Evolutionary conservation across 2,329 filamentous ascomycete genomes (phyloP).

Genomic region (Apiospora sp.): DNA sequence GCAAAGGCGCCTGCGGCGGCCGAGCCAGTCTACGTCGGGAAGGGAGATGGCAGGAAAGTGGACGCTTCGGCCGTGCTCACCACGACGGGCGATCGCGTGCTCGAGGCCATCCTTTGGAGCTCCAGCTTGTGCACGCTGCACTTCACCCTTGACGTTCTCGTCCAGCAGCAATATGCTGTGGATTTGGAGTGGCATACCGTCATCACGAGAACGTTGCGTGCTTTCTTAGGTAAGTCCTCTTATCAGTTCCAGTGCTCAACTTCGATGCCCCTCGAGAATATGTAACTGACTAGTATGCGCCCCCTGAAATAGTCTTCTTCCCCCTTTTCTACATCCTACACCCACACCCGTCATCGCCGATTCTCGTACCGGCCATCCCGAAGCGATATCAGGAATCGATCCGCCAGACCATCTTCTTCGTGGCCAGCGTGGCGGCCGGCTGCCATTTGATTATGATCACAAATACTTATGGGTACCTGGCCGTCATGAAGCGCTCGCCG

Average conservation of each 20-base stretch:
- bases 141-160: conserved; percentile 80
- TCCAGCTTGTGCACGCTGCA: conserved; percentile 75
- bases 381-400: conserved; percentile 53
- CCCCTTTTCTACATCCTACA: conserved; percentile 66
- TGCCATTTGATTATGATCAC: conserved; percentile 84
- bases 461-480: conserved; percentile 82
- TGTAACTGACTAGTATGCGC: conserved; percentile 23
- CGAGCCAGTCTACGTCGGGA: conserved; percentile 46
- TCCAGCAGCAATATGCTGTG: conserved; percentile 80
- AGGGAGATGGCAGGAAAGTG: conserved; percentile 44
- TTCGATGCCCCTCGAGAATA: background rate
- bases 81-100: conserved; percentile 57
- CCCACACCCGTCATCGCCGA: conserved; percentile 57
- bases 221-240: conserved; percentile 63
- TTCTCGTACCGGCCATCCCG: conserved; percentile 59
- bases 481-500: conserved; percentile 92
- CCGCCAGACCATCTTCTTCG: conserved; percentile 70
- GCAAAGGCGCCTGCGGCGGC: conserved; percentile 35
- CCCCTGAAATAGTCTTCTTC: conserved; percentile 55
- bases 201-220: conserved; percentile 57
- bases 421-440: conserved; percentile 67
- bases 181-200: conserved; percentile 68
- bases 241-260: too few species aligned
- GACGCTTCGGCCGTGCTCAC: background rate
- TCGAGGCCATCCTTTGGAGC: conserved; percentile 66